These are phyloP conservation scores for Solanum acaule DNA, from an alignment of 257 asterid genomes.

Conservation along the genomic window DNA sequence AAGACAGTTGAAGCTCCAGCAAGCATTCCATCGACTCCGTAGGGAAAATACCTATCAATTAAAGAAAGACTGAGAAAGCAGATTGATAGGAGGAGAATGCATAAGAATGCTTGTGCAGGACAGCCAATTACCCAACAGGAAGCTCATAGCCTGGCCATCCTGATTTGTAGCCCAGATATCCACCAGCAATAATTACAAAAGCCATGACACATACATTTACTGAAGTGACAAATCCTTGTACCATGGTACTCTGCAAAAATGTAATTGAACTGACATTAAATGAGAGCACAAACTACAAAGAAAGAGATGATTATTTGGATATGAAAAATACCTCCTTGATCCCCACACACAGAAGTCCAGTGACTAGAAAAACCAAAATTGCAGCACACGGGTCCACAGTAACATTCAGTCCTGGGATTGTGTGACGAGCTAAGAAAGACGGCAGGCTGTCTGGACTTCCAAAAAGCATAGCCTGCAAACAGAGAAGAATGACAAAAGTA, in stretches of 20 bases:
- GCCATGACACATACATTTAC: constrained; percentile 88
- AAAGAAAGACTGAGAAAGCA: neutral
- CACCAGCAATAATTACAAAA: constrained; percentile 86
- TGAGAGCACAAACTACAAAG: neutral
- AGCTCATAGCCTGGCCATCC: constrained; percentile 99
- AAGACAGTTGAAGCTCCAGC: constrained; percentile 99
- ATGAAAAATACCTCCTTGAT: constrained; percentile 68
- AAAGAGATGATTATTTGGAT: neutral
- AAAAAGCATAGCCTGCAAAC: constrained; percentile 69
- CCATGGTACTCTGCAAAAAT: constrained; percentile 65
- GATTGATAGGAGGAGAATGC: neutral
- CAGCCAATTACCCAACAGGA: constrained; percentile 56
- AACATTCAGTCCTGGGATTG: constrained; percentile 69
- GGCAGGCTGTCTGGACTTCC: constrained; percentile 90
- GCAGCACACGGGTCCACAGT: constrained; percentile 95
- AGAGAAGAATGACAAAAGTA: neutral
- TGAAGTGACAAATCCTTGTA: constrained; percentile 80
- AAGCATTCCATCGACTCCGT: constrained; percentile 94
- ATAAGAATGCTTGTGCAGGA: neutral
- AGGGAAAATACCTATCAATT: constrained; percentile 64
- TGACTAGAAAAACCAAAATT: constrained; percentile 61
- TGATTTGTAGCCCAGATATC: constrained; percentile 79
- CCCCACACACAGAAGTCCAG: constrained; percentile 79
- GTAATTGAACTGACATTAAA: neutral
- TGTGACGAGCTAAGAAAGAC: constrained; percentile 64